Evolutionary conservation across 768 basidiomycete genomes (phyloP), one percentile per base, ranked within the genome.

Genomic region (Lentinula sp.): DNA sequence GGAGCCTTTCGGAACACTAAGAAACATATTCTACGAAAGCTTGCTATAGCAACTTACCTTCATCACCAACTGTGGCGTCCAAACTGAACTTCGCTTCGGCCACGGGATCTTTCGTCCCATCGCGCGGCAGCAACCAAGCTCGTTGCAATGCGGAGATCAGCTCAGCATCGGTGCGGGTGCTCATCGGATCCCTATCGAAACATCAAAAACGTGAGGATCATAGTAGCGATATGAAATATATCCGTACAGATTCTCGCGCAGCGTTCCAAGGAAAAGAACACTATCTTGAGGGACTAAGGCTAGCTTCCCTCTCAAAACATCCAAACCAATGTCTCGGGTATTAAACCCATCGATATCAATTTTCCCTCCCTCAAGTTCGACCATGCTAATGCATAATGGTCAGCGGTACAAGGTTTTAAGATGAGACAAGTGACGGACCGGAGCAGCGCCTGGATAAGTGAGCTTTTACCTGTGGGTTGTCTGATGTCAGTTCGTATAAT

Each of bases 271-370:
- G 67, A 82, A 85, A 3, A 84, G 71, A 4, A 78, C 76, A 10
- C 76, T 76, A 57, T 86, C 84, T 69, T 88, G 89, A 16, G 88
- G 89, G 16, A 91, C 86, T 57, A 89, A 78, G 2, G 86, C 83
- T 6, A 89, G 68, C n/a, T 78, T 75, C 34, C 71, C 72, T 13
- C 87, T 78, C 16, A 88, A 71, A 32, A 69, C 74, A 57, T 84
- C 76, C 9, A 89, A 73, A 5, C 83, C 84, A 23, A 89, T 70
- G 39, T 72, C 66, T 15, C 71, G 70, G 62, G 80, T 83, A 66
- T 88, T 77, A 45, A 75, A 67, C 4, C 78, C 80, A 64, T 87
- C 85, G 16, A 87, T 82, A 42, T 67, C 62, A 61, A 83, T 85
- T 21, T 68, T 70, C 0, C 91, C 90, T 0, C 73, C 69, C 43